Conservation (phyloP, 2,329 filamentous ascomycete genomes). For the Botrytis paeoniae region DNA sequence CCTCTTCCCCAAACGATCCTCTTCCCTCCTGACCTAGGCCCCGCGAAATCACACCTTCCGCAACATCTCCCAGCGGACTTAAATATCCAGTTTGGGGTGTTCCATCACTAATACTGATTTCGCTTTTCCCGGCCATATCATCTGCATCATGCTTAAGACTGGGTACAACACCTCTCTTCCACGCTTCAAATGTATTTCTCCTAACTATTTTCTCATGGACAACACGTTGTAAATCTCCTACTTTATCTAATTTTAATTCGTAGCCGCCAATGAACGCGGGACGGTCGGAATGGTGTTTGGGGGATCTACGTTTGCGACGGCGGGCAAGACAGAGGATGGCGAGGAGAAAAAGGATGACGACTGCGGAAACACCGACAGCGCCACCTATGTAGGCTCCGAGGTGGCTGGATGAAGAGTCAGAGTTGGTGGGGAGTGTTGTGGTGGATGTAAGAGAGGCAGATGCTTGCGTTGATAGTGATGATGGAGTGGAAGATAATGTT, state of each 20-base stretch:
- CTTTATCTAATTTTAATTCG: constrained; percentile 10
- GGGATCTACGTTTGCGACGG: neutral
- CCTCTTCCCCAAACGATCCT: neutral
- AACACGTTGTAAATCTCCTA: neutral
- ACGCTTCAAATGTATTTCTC: constrained; percentile 6
- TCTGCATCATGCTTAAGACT: neutral
- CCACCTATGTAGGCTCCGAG: neutral
- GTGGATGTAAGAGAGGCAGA: neutral
- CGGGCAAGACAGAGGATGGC: neutral
- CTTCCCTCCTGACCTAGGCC: neutral
- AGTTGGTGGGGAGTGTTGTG: neutral
- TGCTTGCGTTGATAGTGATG: neutral
- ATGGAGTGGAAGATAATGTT: neutral
- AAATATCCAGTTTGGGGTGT: neutral
- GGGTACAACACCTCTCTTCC: constrained; percentile 12
- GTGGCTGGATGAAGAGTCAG: neutral
- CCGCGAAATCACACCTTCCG: neutral
- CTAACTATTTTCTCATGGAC: neutral
- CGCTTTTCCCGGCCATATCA: neutral
- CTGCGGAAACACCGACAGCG: neutral
- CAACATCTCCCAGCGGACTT: neutral
- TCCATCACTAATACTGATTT: neutral
- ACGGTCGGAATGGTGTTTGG: constrained; percentile 1
- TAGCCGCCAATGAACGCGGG: constrained; percentile 15
- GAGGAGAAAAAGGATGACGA: neutral